phyloP scores from a whole-genome alignment of 2,329 filamentous ascomycete species.

The Emericellopsis cladophorae region DNA sequence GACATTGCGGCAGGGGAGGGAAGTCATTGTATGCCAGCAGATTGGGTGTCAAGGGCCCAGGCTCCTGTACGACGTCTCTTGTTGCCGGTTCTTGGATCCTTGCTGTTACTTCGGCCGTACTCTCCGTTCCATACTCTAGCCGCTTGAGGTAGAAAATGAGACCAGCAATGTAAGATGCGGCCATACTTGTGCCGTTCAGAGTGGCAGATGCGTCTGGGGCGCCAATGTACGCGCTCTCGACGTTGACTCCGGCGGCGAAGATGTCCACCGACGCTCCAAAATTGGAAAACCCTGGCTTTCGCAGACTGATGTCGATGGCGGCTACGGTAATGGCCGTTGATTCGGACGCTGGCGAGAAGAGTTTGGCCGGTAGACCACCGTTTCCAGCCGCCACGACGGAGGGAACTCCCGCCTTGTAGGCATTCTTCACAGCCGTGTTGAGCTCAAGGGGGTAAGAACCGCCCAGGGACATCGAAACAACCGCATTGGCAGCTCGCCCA shows the following conservation, averaged over 20 bases:
- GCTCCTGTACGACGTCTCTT: conserved; percentile 20
- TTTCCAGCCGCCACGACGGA: conserved; percentile 46
- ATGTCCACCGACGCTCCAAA: conserved; percentile 34
- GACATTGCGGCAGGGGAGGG: too few relatives aligned
- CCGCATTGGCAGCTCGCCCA: conserved; percentile 25
- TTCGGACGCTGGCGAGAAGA: conserved; percentile 33
- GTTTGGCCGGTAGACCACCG: conserved; percentile 19
- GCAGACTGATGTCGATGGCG: conserved; percentile 26
- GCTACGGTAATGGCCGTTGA: conserved; percentile 39
- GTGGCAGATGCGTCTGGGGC: conserved; percentile 27
- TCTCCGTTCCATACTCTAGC: conserved; percentile 12
- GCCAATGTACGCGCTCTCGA: conserved; percentile 36
- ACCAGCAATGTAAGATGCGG: conserved; percentile 47
- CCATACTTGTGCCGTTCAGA: conserved; percentile 55
- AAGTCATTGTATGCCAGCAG: conserved; percentile 33
- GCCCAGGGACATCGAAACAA: conserved; percentile 44
- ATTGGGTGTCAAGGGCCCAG: conserved; percentile 25
- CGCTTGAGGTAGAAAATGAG: conserved; percentile 33
- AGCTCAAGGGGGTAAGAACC: conserved; percentile 28
- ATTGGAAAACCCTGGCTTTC: conserved; percentile 32
- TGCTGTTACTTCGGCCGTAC: conserved; percentile 22
- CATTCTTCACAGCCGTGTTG: conserved; percentile 34
- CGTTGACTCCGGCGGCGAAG: conserved; percentile 33
- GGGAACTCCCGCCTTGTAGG: conserved; percentile 32
- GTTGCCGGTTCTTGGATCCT: conserved; percentile 28